Evolutionary conservation across 331 rosid species (phyloP).

Genomic region (Erythrophleum ivorense): DNA sequence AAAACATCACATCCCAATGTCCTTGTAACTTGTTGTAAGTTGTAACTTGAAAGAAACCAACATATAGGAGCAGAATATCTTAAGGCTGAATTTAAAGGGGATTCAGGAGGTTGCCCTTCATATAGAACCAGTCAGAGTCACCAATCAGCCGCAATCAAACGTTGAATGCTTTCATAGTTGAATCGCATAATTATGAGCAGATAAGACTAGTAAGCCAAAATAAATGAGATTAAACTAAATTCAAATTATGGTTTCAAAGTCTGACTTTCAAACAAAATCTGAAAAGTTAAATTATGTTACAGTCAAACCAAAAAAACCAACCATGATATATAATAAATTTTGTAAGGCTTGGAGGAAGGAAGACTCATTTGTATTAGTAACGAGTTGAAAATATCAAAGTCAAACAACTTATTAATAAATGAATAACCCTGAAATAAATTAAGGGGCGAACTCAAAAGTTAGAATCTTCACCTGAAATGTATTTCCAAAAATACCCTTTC

Average conservation of each 20-base stretch:
- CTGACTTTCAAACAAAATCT: constrained; percentile 36
- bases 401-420: constrained; percentile 51
- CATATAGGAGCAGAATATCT: constrained; percentile 32
- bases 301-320: constrained; percentile 49
- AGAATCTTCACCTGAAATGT: constrained; percentile 30
- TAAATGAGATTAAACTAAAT: constrained; percentile 33
- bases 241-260: constrained; percentile 47
- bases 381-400: constrained; percentile 63
- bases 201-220: constrained; percentile 38
- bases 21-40: constrained; percentile 23
- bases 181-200: constrained; percentile 39
- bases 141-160: constrained; percentile 54
- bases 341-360: constrained; percentile 5
- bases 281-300: constrained; percentile 15
- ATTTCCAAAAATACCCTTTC: constrained; percentile 41
- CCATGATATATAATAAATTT: constrained; percentile 17
- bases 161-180: constrained; percentile 54
- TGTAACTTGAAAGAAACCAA: constrained; percentile 36
- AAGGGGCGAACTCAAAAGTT: constrained; percentile 30
- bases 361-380: constrained; percentile 31
- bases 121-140: constrained; percentile 48
- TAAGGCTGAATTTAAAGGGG: constrained; percentile 20
- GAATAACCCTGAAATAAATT: constrained; percentile 20
- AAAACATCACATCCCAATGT: constrained; percentile 26
- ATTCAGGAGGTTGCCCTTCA: constrained; percentile 19